Conservation (phyloP, 768 basidiomycete species). For the Russula sp. region DNA sequence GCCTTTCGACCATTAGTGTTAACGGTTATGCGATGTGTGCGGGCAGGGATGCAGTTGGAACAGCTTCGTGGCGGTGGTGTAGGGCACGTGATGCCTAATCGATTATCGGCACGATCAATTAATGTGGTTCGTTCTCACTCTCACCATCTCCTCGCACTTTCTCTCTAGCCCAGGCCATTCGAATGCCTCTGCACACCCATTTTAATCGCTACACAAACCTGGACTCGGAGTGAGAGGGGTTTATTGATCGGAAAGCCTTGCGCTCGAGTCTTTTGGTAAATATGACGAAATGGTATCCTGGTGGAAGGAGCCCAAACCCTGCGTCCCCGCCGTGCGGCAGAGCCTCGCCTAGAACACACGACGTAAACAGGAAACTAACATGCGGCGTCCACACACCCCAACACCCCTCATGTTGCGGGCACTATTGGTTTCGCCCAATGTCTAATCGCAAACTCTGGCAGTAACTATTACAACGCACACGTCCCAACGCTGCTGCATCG, state of each 20-base stretch:
- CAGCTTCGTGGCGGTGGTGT: not conserved
- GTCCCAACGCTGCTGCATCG: not conserved
- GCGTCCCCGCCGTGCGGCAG: not conserved
- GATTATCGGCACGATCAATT: slow-evolving; percentile 1
- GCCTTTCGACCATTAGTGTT: not conserved
- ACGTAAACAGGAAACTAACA: not conserved
- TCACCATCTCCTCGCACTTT: not conserved
- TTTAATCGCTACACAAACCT: not conserved
- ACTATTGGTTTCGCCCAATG: not conserved
- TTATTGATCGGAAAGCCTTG: slow-evolving; percentile 1
- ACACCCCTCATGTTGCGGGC: not conserved
- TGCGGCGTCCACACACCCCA: not conserved
- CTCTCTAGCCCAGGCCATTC: not conserved
- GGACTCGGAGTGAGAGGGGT: not conserved
- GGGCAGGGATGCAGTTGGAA: too few species aligned
- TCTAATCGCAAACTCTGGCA: slow-evolving; percentile 1
- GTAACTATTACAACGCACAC: not conserved
- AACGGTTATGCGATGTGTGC: not conserved
- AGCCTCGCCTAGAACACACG: slow-evolving; percentile 8
- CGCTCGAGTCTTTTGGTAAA: not conserved
- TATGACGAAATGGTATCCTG: not conserved
- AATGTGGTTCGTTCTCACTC: not conserved
- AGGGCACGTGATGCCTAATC: slow-evolving; percentile 8
- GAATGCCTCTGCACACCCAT: not conserved
- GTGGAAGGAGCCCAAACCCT: not conserved